Percentiles rank a stretch among this genome's conserved stretches.
Conservation (phyloP, 805 yeast genomes). For the Barnettozyma sucrosica region DNA sequence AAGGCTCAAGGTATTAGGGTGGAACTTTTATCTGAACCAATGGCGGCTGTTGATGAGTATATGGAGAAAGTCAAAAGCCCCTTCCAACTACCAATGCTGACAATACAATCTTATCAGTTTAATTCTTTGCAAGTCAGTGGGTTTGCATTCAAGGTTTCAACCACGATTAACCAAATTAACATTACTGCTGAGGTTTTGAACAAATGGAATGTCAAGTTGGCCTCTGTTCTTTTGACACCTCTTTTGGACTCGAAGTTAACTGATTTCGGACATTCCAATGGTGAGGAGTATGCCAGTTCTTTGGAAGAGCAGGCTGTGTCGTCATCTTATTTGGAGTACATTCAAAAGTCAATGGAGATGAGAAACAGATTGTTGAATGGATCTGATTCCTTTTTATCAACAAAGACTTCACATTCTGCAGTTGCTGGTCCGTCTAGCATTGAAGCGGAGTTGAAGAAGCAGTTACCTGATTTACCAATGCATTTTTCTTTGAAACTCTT, state of each 20-base stretch:
- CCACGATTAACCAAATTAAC: conserved; percentile 36
- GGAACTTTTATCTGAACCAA: conserved; percentile 38
- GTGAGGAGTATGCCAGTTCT: conserved; percentile 69
- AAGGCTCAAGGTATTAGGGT: conserved; percentile 59
- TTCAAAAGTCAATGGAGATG: conserved; percentile 43
- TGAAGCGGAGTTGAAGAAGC: conserved; percentile 14
- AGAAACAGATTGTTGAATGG: conserved; percentile 34
- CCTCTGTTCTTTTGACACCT: conserved; percentile 40
- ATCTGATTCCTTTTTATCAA: conserved; percentile 1
- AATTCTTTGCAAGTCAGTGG: conserved; percentile 9
- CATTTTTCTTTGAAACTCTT: conserved; percentile 10
- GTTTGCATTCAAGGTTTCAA: conserved; percentile 14
- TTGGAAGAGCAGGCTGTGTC: conserved; percentile 71
- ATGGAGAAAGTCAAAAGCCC: conserved; percentile 6
- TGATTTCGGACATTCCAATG: conserved; percentile 26
- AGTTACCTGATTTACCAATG: conserved; percentile 5
- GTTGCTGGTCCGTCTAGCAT: neutral
- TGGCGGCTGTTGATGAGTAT: conserved; percentile 14
- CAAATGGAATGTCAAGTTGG: conserved; percentile 42
- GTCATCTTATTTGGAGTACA: conserved; percentile 48
- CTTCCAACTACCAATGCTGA: neutral
- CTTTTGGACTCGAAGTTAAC: conserved; percentile 39
- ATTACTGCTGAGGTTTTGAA: conserved; percentile 46
- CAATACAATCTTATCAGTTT: conserved; percentile 1
- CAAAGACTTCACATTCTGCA: neutral